Conservation (phyloP, 202 grass and related monocot species). For the Hordeum pubiflorum region DNA sequence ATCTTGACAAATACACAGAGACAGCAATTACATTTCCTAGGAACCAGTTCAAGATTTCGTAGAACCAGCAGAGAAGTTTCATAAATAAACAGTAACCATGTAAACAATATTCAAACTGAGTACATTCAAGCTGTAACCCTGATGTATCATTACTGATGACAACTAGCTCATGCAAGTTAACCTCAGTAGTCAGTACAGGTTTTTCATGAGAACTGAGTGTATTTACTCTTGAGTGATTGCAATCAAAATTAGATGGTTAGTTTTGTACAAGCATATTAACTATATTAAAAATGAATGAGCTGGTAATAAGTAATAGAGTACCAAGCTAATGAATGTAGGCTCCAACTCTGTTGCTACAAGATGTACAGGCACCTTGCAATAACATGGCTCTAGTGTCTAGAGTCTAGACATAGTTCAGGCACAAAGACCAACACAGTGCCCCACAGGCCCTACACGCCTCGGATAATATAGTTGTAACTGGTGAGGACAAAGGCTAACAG, state of each 20-base stretch:
- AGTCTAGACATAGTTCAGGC: not conserved
- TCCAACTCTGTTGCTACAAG: not conserved
- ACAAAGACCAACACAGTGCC: not conserved
- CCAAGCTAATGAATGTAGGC: not conserved
- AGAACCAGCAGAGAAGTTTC: not conserved
- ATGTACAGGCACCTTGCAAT: not conserved
- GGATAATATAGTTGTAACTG: not conserved
- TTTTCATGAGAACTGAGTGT: not conserved
- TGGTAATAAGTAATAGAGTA: not conserved
- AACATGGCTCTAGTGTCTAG: not conserved
- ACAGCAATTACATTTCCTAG: not conserved
- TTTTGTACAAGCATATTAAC: not conserved
- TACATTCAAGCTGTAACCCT: not conserved
- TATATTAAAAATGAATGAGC: not conserved
- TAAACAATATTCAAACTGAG: not conserved
- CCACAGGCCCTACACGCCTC: not conserved
- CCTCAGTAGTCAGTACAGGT: not conserved
- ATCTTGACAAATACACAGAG: not conserved
- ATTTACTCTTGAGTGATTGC: not conserved
- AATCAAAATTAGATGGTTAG: not conserved
- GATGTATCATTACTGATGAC: not conserved
- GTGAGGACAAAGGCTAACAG: not conserved
- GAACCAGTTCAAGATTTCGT: not conserved
- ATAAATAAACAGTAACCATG: not conserved
- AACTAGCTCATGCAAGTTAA: not conserved